phyloP scores from a whole-genome alignment of 2,329 filamentous ascomycete genomes.

The Peltaster fructicola region DNA sequence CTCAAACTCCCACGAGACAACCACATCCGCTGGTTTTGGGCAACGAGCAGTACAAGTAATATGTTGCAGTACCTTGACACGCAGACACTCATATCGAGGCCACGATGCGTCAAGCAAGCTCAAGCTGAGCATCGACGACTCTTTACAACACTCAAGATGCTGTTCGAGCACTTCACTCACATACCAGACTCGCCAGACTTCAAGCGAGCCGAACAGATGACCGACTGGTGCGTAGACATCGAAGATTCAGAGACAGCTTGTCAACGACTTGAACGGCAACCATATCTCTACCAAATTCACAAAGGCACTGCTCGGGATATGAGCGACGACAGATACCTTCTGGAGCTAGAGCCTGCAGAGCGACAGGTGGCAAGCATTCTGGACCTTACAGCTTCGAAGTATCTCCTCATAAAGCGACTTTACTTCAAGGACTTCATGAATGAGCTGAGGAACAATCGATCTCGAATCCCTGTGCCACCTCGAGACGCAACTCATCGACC shows the following conservation, averaged over 20 bases:
- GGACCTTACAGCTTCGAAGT: conserved; percentile 8
- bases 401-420: conserved; percentile 10
- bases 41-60: conserved; percentile 1
- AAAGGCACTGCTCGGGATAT: conserved; percentile 3
- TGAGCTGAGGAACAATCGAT: conserved; percentile 4
- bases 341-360: conserved; percentile 8
- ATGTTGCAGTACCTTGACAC: conserved; percentile 5
- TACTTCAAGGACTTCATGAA: conserved; percentile 11
- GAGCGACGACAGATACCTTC: conserved; percentile 9
- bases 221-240: conserved; percentile 6
- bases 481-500: too few species aligned
- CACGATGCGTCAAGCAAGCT: conserved; percentile 1
- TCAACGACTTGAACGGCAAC: conserved; percentile 4
- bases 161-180: conserved; percentile 6
- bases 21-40: conserved; percentile 11
- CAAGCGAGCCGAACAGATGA: conserved; percentile 6
- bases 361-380: conserved; percentile 6
- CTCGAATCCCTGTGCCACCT: too few species aligned
- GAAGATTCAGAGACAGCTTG: conserved; percentile 5
- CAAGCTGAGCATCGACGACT: conserved; percentile 6
- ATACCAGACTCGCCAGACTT: conserved; percentile 10
- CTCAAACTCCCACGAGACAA: conserved; percentile 7
- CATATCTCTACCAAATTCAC: conserved; percentile 1
- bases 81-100: conserved; percentile 1
- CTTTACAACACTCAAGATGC: conserved; percentile 6